phyloP scores from a whole-genome alignment of 768 basidiomycete species.

The Calocera viscosa region DNA sequence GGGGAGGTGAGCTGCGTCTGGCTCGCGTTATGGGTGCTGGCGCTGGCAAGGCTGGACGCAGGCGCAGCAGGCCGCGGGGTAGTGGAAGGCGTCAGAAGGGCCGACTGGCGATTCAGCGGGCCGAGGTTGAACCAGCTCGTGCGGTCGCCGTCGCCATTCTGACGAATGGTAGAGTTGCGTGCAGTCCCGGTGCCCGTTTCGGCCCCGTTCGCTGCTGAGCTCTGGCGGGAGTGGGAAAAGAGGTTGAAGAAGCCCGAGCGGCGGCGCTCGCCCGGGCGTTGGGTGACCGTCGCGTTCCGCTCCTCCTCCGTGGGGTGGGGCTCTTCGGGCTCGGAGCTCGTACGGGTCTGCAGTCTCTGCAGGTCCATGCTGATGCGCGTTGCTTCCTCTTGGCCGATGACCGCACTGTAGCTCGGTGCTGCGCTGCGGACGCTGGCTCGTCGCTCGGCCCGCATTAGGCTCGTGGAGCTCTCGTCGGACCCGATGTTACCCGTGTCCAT shows the following conservation, averaged over 20 bases:
- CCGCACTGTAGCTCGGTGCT: background rate
- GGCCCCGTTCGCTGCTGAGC: background rate
- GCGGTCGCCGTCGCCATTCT: background rate
- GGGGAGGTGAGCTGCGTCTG: constrained; percentile 26
- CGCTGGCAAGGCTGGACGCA: background rate
- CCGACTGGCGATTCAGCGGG: background rate
- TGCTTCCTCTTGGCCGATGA: background rate
- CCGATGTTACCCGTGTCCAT: background rate
- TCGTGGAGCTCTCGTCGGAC: background rate
- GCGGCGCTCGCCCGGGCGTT: background rate
- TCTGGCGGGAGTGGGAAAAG: background rate
- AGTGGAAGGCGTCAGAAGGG: background rate
- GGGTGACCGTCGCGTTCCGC: background rate
- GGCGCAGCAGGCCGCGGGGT: background rate
- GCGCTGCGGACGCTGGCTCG: background rate
- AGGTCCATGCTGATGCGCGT: background rate
- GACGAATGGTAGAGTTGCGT: background rate
- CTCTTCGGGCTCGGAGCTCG: background rate
- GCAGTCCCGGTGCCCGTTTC: background rate
- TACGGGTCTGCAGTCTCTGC: background rate
- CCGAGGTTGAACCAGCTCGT: background rate
- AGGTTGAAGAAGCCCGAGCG: background rate
- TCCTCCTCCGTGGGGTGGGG: background rate
- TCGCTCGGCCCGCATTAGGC: background rate
- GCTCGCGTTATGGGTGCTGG: constrained; percentile 11